Evolutionary conservation across 768 basidiomycete species (phyloP).

Genomic region (Russula brevipes): DNA sequence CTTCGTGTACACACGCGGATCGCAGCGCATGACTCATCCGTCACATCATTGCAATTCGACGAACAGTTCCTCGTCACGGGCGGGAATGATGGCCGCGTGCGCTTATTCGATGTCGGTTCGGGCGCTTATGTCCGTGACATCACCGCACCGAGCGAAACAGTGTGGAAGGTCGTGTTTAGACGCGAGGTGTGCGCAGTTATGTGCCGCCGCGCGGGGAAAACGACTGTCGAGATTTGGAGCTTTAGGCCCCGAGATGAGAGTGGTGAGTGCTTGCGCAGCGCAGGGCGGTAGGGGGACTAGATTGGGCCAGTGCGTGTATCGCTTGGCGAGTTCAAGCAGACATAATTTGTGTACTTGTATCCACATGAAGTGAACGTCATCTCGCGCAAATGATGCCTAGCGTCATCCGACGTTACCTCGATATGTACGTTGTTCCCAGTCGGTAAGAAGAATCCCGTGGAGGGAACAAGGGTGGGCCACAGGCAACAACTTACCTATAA

Average conservation of each 20-base stretch:
- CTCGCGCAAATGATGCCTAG: too few species aligned
- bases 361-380: background rate
- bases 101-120: conserved; percentile 62
- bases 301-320: background rate
- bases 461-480: too few species aligned
- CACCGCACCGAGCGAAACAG: conserved; percentile 68
- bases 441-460: too few species aligned
- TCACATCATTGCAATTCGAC: conserved; percentile 87
- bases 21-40: conserved; percentile 82
- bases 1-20: conserved; percentile 50
- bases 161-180: conserved; percentile 82
- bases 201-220: conserved; percentile 75
- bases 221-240: conserved; percentile 84
- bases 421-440: too few species aligned
- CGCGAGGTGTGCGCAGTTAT: conserved; percentile 72
- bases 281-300: background rate
- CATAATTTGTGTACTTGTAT: background rate
- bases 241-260: conserved; percentile 45
- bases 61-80: conserved; percentile 74
- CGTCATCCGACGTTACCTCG: too few species aligned
- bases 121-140: conserved; percentile 73
- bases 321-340: background rate
- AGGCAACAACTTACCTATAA: too few species aligned
- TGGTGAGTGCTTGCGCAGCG: background rate
- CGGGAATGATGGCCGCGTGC: conserved; percentile 80